Evolutionary conservation across 2,329 filamentous ascomycete species (phyloP), one percentile per base, ranked within the genome.

Genomic region (Cladosporium phlei): DNA sequence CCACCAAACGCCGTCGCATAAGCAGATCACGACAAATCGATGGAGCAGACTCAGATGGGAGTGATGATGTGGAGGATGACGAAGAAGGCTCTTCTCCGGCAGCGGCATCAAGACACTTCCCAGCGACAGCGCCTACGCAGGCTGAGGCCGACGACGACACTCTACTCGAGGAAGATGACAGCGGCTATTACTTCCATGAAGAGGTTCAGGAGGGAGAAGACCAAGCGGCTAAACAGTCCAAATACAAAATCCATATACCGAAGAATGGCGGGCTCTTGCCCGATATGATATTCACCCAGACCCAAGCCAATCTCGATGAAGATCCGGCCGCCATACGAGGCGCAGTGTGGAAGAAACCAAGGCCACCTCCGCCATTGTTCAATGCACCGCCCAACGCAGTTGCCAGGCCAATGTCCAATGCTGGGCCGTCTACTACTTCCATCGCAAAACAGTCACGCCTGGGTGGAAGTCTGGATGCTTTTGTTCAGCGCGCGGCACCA

Each of bases 281-380:
- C 14, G 68, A 72, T 44, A 55, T 63, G 10, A 69, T 68, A 50
- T 63, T 63, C 42, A 72, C 69, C 1, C 71, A 74, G 49, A 70
- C 68, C 11, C 71, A 72, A 46, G 50, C 52, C 46, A 56, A 53
- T 8, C 48, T 64, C 3, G 61, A 63, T 42, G 69, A 69, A 20
- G 65, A 68, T 24, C 70, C 71, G 2, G 68, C 69, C 59, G 66
- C 63, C 38, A 64, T 73, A 38, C 60, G 72, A 49, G 72, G 71
- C 14, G 66, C 71, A 12, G 68, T 74, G 50, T 75, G 72, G 72
- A 69, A 70, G 47, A 72, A 70, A 54, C 61, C 64, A 27, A 55
- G 55, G 21, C 52, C 51, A 21, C 51, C 54, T 8, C 52, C 55
- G 10, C 48, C 54, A 30, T 38, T 48, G 12, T 40, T 55, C 22